Conservation (phyloP, 805 yeast species). For the Sugiyamaella mastotermitis region DNA sequence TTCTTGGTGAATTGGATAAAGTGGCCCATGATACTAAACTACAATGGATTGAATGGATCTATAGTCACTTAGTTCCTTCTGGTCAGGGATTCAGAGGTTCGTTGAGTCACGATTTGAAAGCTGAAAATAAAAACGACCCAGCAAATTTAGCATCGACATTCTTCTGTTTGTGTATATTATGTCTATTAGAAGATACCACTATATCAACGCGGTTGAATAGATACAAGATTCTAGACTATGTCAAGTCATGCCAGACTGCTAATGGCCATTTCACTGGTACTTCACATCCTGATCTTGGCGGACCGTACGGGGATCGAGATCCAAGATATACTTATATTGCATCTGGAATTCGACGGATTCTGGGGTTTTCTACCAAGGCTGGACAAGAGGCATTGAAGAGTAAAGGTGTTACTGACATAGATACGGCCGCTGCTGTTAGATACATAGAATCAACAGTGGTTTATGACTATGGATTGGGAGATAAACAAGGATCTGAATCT, state of each 20-base stretch:
- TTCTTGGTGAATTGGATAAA: slow-evolving; percentile 35
- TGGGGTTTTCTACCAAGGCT: slow-evolving; percentile 32
- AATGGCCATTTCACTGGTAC: slow-evolving; percentile 53
- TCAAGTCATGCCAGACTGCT: slow-evolving; percentile 53
- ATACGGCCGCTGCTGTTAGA: slow-evolving; percentile 34
- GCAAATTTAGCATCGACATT: slow-evolving; percentile 71
- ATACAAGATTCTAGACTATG: slow-evolving; percentile 44
- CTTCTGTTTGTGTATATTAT: slow-evolving; percentile 58
- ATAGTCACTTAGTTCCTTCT: slow-evolving; percentile 38
- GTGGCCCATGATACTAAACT: slow-evolving; percentile 28
- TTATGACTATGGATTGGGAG: slow-evolving; percentile 71
- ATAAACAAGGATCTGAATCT: slow-evolving; percentile 47
- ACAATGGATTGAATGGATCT: slow-evolving; percentile 39
- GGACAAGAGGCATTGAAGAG: slow-evolving; percentile 7
- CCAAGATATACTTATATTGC: slow-evolving; percentile 73
- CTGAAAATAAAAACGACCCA: slow-evolving; percentile 40
- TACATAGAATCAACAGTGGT: slow-evolving; percentile 36
- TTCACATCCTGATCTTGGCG: slow-evolving; percentile 27
- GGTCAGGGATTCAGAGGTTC: slow-evolving; percentile 57
- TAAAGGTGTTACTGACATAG: slow-evolving; percentile 41
- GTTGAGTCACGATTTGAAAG: slow-evolving; percentile 33
- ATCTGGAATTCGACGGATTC: slow-evolving; percentile 48
- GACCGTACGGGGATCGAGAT: slow-evolving; percentile 58
- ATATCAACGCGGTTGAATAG: slow-evolving; percentile 34
- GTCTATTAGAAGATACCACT: slow-evolving; percentile 44